phyloP scores from a whole-genome alignment of 371 early-diverging fungal species.

The Dichotomocladium elegans region DNA sequence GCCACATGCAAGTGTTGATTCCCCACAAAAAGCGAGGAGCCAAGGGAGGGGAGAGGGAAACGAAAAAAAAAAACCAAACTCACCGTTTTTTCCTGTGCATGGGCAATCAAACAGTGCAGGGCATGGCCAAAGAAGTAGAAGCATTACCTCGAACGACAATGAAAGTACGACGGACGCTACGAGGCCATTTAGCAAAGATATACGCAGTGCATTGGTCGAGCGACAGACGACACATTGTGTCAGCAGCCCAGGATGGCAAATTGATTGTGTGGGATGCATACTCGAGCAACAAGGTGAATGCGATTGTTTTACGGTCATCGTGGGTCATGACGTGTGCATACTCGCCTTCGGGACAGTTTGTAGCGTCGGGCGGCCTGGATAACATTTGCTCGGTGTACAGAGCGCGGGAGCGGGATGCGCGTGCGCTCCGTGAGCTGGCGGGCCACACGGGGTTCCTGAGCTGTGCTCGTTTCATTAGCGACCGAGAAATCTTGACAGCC shows the following conservation, averaged over 20 bases:
- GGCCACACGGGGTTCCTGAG: constrained; percentile 96
- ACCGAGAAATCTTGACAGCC: constrained; percentile 88
- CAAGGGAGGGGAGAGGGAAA: not conserved
- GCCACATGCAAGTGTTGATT: constrained; percentile 74
- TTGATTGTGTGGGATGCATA: constrained; percentile 97
- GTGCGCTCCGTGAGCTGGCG: constrained; percentile 86
- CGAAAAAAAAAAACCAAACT: no score
- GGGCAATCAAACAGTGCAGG: constrained; percentile 12
- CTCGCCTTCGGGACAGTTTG: constrained; percentile 92
- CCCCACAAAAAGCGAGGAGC: not conserved
- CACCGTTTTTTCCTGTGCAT: no score
- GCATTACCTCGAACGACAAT: constrained; percentile 86
- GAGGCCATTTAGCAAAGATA: constrained; percentile 96
- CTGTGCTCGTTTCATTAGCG: constrained; percentile 91
- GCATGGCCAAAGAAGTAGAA: constrained; percentile 55
- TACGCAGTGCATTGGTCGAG: constrained; percentile 97
- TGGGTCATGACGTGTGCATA: constrained; percentile 99
- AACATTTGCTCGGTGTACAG: constrained; percentile 96
- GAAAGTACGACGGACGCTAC: constrained; percentile 90
- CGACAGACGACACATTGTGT: constrained; percentile 90
- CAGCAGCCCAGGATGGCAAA: constrained; percentile 96
- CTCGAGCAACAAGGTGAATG: constrained; percentile 94
- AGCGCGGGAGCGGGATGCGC: constrained; percentile 85
- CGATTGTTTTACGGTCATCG: constrained; percentile 92
- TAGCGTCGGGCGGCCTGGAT: constrained; percentile 96